Evolutionary conservation across 1,139 yeast species (phyloP).

Genomic region (Yamadazyma blattariae): DNA sequence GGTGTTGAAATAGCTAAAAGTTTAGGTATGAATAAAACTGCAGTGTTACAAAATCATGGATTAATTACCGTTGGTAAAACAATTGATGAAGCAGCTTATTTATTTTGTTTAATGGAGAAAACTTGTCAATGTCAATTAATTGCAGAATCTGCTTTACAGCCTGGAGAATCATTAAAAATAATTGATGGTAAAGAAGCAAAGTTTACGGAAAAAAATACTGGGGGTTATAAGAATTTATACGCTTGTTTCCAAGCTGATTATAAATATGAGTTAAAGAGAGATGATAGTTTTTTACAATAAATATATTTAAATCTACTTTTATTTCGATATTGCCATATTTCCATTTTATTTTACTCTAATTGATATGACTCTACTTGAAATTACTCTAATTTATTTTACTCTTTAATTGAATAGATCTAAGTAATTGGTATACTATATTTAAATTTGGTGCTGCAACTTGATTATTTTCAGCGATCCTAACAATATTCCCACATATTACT

Average conservation of each 20-base stretch:
- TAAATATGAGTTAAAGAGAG: conserved; percentile 16
- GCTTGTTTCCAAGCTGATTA: conserved; percentile 62
- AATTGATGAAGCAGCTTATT: conserved; percentile 76
- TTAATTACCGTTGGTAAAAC: conserved; percentile 69
- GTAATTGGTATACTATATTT: conserved; percentile 30
- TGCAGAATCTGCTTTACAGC: conserved; percentile 22
- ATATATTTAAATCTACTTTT: too few relatives aligned
- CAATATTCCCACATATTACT: conserved; percentile 67
- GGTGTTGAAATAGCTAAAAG: conserved; percentile 64
- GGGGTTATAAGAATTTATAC: conserved; percentile 61
- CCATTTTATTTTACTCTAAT: too few relatives aligned
- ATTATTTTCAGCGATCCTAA: conserved; percentile 7
- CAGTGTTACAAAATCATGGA: conserved; percentile 76
- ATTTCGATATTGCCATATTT: too few relatives aligned
- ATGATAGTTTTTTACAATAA: background rate
- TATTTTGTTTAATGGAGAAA: conserved; percentile 63
- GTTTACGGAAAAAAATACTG: conserved; percentile 36
- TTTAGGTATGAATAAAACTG: conserved; percentile 52
- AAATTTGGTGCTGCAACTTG: conserved; percentile 16
- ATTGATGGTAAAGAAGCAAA: conserved; percentile 4
- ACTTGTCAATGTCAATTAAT: conserved; percentile 66
- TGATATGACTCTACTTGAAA: too few relatives aligned
- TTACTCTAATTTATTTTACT: too few relatives aligned
- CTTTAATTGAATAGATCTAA: conserved; percentile 40
- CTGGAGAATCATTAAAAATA: background rate